A percentile compares a stretch with the other conserved stretches of the same genome.
phyloP scores from a whole-genome alignment of 345 rosid species.

The Punica granatum region DNA sequence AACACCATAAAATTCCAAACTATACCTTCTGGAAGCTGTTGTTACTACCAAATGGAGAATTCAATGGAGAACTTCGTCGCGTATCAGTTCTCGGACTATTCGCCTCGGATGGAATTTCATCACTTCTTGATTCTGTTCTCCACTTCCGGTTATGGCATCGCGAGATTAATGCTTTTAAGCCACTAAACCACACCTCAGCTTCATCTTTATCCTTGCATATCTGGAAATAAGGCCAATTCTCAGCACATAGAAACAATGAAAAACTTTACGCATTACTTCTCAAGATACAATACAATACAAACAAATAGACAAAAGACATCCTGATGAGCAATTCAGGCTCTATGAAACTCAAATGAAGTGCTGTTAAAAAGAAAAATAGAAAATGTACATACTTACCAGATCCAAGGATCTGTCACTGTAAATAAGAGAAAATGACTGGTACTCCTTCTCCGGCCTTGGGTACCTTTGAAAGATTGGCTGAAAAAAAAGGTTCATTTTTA shows the following conservation, averaged over 20 bases:
- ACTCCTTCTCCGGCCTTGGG: constrained; percentile 82
- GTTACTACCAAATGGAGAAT: constrained; percentile 61
- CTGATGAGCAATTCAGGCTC: neutral
- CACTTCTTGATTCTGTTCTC: constrained; percentile 56
- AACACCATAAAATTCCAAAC: constrained; percentile 3
- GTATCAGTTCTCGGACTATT: constrained; percentile 65
- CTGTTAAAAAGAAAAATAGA: too few relatives aligned
- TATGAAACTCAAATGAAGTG: neutral
- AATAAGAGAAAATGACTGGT: constrained; percentile 77
- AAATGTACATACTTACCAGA: constrained; percentile 38
- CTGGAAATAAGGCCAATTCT: constrained; percentile 17
- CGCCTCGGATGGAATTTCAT: constrained; percentile 66
- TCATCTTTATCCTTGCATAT: constrained; percentile 83
- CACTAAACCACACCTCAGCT: constrained; percentile 85
- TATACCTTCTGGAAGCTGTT: constrained; percentile 64
- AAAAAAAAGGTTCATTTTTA: constrained; percentile 5
- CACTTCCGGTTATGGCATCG: constrained; percentile 45
- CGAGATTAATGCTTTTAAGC: constrained; percentile 59
- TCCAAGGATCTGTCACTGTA: constrained; percentile 64
- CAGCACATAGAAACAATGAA: neutral
- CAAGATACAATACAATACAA: too few relatives aligned
- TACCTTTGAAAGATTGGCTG: constrained; percentile 79
- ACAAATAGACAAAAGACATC: too few relatives aligned
- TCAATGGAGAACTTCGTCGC: constrained; percentile 59
- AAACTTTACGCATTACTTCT: neutral